phyloP scores from a whole-genome alignment of 2,329 filamentous ascomycete genomes.

The Periconia digitata region DNA sequence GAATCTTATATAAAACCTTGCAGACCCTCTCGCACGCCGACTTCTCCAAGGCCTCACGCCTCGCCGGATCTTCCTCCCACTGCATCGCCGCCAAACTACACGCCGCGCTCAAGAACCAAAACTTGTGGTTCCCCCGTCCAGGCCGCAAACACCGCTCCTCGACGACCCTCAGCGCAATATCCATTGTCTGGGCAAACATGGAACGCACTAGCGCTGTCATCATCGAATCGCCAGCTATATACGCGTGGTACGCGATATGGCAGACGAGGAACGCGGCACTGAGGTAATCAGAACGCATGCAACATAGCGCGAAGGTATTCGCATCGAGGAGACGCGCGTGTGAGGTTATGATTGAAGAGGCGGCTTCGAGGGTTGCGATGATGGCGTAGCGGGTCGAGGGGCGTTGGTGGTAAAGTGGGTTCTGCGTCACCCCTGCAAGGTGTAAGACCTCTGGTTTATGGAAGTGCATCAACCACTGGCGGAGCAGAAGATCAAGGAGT shows the following conservation, averaged over 20 bases:
- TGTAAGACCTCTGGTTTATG: conserved; percentile 14
- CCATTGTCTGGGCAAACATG: conserved; percentile 12
- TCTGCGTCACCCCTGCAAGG: neutral
- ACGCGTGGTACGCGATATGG: conserved; percentile 21
- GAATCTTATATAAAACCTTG: conserved; percentile 19
- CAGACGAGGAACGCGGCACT: conserved; percentile 20
- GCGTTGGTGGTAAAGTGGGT: neutral
- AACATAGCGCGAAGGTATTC: conserved; percentile 16
- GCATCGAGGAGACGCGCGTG: conserved; percentile 15
- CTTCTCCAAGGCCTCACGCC: conserved; percentile 14
- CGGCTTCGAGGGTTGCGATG: conserved; percentile 13
- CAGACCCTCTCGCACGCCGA: conserved; percentile 24
- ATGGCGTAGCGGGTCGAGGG: conserved; percentile 8
- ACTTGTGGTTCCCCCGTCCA: conserved; percentile 39
- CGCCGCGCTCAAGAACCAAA: conserved; percentile 41
- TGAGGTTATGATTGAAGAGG: conserved; percentile 11
- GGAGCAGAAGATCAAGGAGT: conserved; percentile 29
- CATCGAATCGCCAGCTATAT: conserved; percentile 7
- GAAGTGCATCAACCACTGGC: conserved; percentile 27
- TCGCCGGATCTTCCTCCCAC: conserved; percentile 19
- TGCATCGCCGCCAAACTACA: conserved; percentile 30
- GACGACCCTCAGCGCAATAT: conserved; percentile 33
- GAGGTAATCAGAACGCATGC: conserved; percentile 22
- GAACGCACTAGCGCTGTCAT: conserved; percentile 11
- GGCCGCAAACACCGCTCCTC: conserved; percentile 35